These are phyloP conservation scores for Parasarocladium wereldwijsianum DNA, from an alignment of 2,329 filamentous ascomycete species.

Conservation along the genomic window DNA sequence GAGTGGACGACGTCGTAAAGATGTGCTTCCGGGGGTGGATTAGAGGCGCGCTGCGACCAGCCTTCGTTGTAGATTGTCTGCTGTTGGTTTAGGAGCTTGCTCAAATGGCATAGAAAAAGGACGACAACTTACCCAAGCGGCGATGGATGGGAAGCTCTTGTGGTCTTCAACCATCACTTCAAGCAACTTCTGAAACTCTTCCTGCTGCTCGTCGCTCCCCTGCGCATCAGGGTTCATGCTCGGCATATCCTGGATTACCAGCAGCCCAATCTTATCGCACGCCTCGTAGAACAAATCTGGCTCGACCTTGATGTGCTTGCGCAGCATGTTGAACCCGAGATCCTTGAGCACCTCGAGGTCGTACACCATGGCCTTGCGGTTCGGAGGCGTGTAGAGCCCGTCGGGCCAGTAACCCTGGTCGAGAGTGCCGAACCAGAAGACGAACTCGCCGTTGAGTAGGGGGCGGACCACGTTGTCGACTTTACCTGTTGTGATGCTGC, in stretches of 20 bases:
- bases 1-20: conserved; percentile 38
- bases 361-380: conserved; percentile 50
- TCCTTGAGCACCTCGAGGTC: conserved; percentile 50
- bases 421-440: conserved; percentile 53
- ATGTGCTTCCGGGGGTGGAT: conserved; percentile 37
- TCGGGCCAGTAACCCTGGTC: conserved; percentile 63
- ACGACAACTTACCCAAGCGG: conserved; percentile 39
- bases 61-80: conserved; percentile 58
- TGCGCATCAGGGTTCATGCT: conserved; percentile 27
- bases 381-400: conserved; percentile 51
- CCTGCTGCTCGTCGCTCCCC: conserved; percentile 35
- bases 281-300: conserved; percentile 53
- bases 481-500: conserved; percentile 41
- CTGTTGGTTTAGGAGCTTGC: background rate
- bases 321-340: conserved; percentile 55
- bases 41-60: conserved; percentile 44
- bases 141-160: conserved; percentile 49
- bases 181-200: conserved; percentile 50
- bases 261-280: conserved; percentile 48
- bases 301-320: conserved; percentile 61
- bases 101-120: background rate
- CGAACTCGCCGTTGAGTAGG: conserved; percentile 52
- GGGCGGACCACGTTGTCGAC: conserved; percentile 46
- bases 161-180: conserved; percentile 46
- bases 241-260: conserved; percentile 63